Evolutionary conservation across 768 basidiomycete species (phyloP).

Genomic region (Trametes meyenii): DNA sequence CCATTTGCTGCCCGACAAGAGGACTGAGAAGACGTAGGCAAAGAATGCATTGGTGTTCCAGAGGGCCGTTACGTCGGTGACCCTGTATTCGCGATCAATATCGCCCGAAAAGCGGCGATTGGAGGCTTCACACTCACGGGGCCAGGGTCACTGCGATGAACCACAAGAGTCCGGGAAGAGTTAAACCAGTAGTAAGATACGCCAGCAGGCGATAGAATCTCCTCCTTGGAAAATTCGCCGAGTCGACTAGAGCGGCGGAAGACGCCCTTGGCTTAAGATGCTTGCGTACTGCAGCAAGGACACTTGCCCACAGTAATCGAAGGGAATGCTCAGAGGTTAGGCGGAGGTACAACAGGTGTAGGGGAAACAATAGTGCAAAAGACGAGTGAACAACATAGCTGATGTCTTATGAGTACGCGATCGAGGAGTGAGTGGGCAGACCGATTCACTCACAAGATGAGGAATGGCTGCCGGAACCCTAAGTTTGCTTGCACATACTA

Average conservation of each 20-base stretch:
- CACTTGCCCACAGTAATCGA: slow-evolving; percentile 50
- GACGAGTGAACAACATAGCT: slow-evolving; percentile 89
- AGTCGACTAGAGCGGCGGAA: not conserved
- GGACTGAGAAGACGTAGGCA: slow-evolving; percentile 85
- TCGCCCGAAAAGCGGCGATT: not conserved
- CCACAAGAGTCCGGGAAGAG: slow-evolving; percentile 72
- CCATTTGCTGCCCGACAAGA: slow-evolving; percentile 65
- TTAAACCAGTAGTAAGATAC: slow-evolving; percentile 57
- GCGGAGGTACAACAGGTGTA: slow-evolving; percentile 73
- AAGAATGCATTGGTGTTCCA: slow-evolving; percentile 94
- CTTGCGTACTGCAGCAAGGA: slow-evolving; percentile 51
- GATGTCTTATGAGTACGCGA: not conserved
- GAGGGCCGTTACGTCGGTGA: slow-evolving; percentile 78
- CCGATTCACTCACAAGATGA: slow-evolving; percentile 67
- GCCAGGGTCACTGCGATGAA: slow-evolving; percentile 70
- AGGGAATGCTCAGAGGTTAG: slow-evolving; percentile 51
- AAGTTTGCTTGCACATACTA: slow-evolving; percentile 81
- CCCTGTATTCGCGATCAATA: slow-evolving; percentile 42
- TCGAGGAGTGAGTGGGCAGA: not conserved
- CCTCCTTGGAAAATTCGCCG: slow-evolving; percentile 31
- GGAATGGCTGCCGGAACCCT: slow-evolving; percentile 84
- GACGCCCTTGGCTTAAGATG: slow-evolving; percentile 26
- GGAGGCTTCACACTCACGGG: slow-evolving; percentile 53
- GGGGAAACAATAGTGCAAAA: slow-evolving; percentile 77
- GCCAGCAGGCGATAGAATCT: slow-evolving; percentile 40